These are phyloP conservation scores for Fusarium napiforme DNA, from an alignment of 2,329 filamentous ascomycete species.

Conservation along the genomic window DNA sequence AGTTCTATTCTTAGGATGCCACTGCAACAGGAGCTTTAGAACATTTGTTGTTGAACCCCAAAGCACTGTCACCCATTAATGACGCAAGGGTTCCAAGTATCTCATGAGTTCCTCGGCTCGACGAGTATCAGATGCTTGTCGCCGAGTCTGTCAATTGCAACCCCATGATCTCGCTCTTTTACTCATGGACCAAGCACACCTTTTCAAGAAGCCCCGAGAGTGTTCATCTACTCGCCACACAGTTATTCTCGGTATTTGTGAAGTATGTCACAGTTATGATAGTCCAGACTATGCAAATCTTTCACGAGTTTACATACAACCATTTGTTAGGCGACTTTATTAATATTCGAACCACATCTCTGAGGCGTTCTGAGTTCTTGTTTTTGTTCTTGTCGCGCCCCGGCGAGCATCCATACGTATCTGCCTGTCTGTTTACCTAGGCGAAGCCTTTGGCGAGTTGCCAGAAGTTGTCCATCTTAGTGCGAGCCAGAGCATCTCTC, in stretches of 20 bases:
- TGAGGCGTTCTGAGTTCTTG: background rate
- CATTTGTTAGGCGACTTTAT: background rate
- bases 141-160: slow-evolving; percentile 1
- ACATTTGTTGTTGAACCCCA: background rate
- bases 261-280: background rate
- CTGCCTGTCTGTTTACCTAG: slow-evolving; percentile 13
- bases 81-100: background rate
- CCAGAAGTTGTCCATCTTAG: slow-evolving; percentile 97
- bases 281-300: background rate
- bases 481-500: slow-evolving; percentile 78
- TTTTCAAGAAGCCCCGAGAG: background rate
- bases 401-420: background rate
- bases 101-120: slow-evolving; percentile 3
- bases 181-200: background rate
- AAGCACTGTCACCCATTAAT: background rate
- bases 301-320: background rate
- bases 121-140: slow-evolving; percentile 13
- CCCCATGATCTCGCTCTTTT: background rate
- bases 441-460: slow-evolving; percentile 77
- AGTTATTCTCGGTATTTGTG: background rate
- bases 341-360: background rate
- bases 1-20: background rate
- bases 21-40: background rate
- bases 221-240: background rate
- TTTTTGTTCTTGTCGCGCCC: background rate